phyloP scores from a whole-genome alignment of 495 filamentous ascomycete species.

The Talaromyces nanjingensis region DNA sequence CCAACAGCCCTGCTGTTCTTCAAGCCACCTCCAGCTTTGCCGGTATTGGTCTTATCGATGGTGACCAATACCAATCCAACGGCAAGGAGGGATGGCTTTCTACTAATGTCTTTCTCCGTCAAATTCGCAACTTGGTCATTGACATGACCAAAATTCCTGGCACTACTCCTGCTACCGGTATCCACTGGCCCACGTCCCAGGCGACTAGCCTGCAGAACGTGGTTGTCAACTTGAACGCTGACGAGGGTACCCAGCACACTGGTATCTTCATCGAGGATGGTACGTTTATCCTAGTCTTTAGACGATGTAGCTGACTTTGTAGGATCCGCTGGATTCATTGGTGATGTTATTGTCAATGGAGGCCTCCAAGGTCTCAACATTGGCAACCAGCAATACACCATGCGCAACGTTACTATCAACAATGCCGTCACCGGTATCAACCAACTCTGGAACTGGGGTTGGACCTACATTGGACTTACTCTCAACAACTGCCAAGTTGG shows the following conservation, averaged over 20 bases:
- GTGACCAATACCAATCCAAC: constrained; percentile 37
- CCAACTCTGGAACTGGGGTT: constrained; percentile 54
- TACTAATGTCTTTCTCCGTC: constrained; percentile 96
- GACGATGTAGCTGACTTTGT: not conserved
- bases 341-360: constrained; percentile 59
- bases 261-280: constrained; percentile 73
- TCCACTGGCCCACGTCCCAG: constrained; percentile 97
- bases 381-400: constrained; percentile 79
- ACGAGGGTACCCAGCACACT: constrained; percentile 61
- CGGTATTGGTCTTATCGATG: constrained; percentile 53
- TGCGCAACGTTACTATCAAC: constrained; percentile 63
- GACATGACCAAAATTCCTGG: constrained; percentile 68
- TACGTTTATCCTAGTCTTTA: constrained; percentile 13
- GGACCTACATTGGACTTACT: constrained; percentile 45
- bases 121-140: constrained; percentile 89
- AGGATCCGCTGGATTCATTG: constrained; percentile 67
- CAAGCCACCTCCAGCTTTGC: constrained; percentile 53
- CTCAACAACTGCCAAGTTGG: constrained; percentile 46
- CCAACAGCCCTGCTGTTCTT: constrained; percentile 47
- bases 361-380: constrained; percentile 57
- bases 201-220: constrained; percentile 90
- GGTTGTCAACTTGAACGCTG: constrained; percentile 75
- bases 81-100: constrained; percentile 28
- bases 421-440: constrained; percentile 55
- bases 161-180: constrained; percentile 59